These are phyloP conservation scores for Psidium friedrichsthalianum DNA, from an alignment of 345 rosid species.

Conservation along the genomic window DNA sequence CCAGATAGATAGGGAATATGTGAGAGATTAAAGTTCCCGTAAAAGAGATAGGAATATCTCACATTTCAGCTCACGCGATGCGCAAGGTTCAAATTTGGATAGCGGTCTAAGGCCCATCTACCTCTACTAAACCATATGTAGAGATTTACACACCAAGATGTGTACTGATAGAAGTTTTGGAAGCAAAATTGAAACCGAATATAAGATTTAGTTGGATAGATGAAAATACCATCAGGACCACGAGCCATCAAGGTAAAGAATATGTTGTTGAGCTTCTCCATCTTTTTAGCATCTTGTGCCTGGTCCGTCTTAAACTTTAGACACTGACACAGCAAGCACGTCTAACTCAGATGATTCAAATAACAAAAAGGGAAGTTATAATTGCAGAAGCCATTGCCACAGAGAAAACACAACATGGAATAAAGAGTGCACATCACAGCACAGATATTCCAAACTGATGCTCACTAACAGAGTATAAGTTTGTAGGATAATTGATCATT, in stretches of 20 bases:
- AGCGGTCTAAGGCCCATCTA: background rate
- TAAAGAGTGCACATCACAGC: background rate
- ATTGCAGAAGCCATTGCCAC: background rate
- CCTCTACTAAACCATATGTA: background rate
- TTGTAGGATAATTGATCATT: background rate
- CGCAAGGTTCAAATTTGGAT: background rate
- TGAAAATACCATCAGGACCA: conserved; percentile 71
- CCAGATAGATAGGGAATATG: background rate
- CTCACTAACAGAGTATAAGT: background rate
- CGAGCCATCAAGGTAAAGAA: conserved; percentile 90
- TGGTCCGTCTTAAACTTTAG: conserved; percentile 98
- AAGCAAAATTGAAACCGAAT: background rate
- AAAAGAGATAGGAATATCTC: background rate
- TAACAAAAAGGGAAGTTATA: background rate
- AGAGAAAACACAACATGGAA: background rate
- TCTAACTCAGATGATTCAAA: background rate
- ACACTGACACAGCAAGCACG: conserved; percentile 33
- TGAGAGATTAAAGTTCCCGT: background rate
- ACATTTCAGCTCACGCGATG: background rate
- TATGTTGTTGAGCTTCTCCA: conserved; percentile 93
- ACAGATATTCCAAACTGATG: background rate
- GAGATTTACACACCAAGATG: background rate
- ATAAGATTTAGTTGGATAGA: background rate
- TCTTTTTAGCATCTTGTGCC: conserved; percentile 95
- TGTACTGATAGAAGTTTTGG: background rate